phyloP scores from a whole-genome alignment of 805 yeast genomes.

The Nakazawaea holstii region DNA sequence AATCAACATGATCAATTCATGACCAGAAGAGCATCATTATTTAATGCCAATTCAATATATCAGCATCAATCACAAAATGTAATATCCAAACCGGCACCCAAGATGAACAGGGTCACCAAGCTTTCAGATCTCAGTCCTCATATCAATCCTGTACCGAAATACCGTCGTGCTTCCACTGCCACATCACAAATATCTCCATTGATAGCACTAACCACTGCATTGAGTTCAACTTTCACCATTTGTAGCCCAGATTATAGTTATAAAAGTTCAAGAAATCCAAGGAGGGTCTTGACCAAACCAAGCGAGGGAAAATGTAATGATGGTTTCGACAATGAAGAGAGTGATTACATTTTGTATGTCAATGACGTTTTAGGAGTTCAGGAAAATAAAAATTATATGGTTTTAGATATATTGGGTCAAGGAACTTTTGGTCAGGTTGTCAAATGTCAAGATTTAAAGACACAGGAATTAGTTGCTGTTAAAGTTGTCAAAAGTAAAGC shows the following conservation, averaged over 20 bases:
- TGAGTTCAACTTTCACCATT: conserved; percentile 75
- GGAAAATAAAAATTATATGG: conserved; percentile 82
- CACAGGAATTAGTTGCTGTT: conserved; percentile 88
- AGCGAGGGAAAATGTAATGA: conserved; percentile 74
- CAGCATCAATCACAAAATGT: conserved; percentile 8
- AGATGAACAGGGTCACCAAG: conserved; percentile 34
- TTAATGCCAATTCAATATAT: conserved; percentile 10
- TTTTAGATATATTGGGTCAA: conserved; percentile 85
- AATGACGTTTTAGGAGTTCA: conserved; percentile 88
- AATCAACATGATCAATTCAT: conserved; percentile 1
- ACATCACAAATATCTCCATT: conserved; percentile 72
- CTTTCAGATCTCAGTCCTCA: conserved; percentile 56
- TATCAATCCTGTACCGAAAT: conserved; percentile 58
- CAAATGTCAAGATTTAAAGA: conserved; percentile 72
- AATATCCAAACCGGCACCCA: conserved; percentile 35
- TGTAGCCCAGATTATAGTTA: conserved; percentile 85
- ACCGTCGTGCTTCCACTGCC: conserved; percentile 62
- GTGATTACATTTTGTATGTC: conserved; percentile 89
- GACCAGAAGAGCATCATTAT: conserved; percentile 8
- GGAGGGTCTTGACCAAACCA: conserved; percentile 89
- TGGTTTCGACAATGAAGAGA: conserved; percentile 83
- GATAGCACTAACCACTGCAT: conserved; percentile 67
- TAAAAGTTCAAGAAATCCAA: conserved; percentile 80
- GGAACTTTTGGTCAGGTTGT: conserved; percentile 99
- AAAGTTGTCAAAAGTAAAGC: conserved; percentile 91